phyloP scores from a whole-genome alignment of 1,284 basidiomycete species.

The Flammula alnicola region DNA sequence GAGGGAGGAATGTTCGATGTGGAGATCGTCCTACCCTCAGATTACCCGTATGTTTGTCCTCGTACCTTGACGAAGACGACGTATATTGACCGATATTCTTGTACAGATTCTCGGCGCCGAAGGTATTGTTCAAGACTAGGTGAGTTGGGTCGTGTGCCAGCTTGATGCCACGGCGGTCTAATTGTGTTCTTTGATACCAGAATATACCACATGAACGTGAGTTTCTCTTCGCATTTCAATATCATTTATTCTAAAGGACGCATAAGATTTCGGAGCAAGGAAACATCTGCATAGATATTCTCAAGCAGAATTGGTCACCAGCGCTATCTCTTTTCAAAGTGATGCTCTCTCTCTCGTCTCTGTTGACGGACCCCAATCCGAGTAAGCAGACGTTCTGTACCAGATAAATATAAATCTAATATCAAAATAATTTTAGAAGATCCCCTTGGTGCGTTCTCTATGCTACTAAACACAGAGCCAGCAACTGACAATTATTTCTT shows the following conservation, averaged over 20 bases:
- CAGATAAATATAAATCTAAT: constrained; percentile 11
- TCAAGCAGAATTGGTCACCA: constrained; percentile 91
- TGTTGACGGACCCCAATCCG: constrained; percentile 90
- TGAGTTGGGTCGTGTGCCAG: constrained; percentile 33
- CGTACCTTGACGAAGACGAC: no score
- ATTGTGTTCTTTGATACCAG: constrained; percentile 40
- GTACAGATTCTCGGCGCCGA: constrained; percentile 82
- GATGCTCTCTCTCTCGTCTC: constrained; percentile 84
- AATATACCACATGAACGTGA: constrained; percentile 90
- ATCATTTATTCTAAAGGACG: constrained; percentile 2
- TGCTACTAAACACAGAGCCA: neutral
- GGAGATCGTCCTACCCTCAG: constrained; percentile 69
- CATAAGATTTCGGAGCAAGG: constrained; percentile 72
- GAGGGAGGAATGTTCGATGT: constrained; percentile 86
- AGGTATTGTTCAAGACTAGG: constrained; percentile 78
- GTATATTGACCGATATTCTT: constrained; percentile 8
- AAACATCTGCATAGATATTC: constrained; percentile 78
- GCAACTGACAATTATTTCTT: constrained; percentile 7
- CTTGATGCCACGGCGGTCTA: neutral
- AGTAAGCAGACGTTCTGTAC: constrained; percentile 51
- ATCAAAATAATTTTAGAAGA: constrained; percentile 52
- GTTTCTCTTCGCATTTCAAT: constrained; percentile 9
- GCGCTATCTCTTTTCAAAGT: constrained; percentile 91
- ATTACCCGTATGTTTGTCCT: constrained; percentile 79
- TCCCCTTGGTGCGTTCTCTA: constrained; percentile 57